A percentile compares a stretch with the other conserved stretches of the same genome.
Evolutionary conservation across 148 eudicot species (phyloP).

Genomic region (Cornus suecica): DNA sequence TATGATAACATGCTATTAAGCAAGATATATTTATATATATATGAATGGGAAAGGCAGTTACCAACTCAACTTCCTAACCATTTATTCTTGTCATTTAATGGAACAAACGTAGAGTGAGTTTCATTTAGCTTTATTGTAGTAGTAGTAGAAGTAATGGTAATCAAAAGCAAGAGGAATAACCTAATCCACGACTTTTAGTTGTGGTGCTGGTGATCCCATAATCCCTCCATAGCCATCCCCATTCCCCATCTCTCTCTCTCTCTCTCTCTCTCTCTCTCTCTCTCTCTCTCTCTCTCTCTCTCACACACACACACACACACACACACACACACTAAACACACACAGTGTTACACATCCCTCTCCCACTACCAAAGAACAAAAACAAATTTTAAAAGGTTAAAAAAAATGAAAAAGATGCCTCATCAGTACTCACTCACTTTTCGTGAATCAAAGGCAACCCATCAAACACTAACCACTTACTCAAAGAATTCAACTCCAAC

Average conservation of each 20-base stretch:
- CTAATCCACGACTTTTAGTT: slow-evolving; percentile 44
- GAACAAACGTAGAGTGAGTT: slow-evolving; percentile 23
- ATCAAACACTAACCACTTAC: slow-evolving; percentile 41
- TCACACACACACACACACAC: background rate
- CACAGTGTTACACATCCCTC: slow-evolving; percentile 12
- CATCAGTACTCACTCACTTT: slow-evolving; percentile 34
- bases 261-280: slow-evolving; percentile 3
- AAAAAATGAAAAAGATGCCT: slow-evolving; percentile 29
- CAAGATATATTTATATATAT: background rate
- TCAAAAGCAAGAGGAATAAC: slow-evolving; percentile 21
- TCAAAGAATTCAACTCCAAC: slow-evolving; percentile 33
- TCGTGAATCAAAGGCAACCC: slow-evolving; percentile 56
- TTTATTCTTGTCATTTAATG: slow-evolving; percentile 36
- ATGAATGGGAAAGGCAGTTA: slow-evolving; percentile 22
- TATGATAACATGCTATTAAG: too few species aligned
- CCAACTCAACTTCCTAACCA: slow-evolving; percentile 39
- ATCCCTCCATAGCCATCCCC: slow-evolving; percentile 2
- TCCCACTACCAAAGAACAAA: slow-evolving; percentile 12
- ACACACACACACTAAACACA: background rate
- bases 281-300: background rate
- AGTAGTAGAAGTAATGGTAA: background rate
- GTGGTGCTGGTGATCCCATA: slow-evolving; percentile 35
- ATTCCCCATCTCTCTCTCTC: slow-evolving; percentile 11
- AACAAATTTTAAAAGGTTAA: background rate
- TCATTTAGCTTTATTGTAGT: background rate